These are phyloP conservation scores for Ascochyta koolunga DNA, from an alignment of 2,329 filamentous ascomycete species.

Conservation along the genomic window DNA sequence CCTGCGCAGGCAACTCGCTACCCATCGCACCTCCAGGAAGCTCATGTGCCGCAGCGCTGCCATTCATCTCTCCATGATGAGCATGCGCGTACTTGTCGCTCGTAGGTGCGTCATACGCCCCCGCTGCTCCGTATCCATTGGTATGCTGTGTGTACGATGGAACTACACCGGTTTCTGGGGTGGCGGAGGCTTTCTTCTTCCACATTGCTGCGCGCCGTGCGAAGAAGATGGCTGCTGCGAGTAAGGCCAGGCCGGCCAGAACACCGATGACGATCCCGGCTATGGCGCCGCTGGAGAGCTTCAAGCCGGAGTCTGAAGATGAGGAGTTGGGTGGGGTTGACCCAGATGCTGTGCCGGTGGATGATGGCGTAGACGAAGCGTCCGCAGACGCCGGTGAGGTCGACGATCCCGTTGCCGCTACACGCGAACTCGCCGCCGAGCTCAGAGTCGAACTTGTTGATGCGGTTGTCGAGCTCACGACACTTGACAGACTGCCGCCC, in stretches of 20 bases:
- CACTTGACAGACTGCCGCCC: too few relatives aligned
- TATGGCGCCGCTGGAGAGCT: background rate
- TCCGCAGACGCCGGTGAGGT: too few relatives aligned
- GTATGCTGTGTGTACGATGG: background rate
- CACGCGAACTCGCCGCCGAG: too few relatives aligned
- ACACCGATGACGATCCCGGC: background rate
- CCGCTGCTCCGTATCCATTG: background rate
- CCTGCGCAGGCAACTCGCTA: background rate
- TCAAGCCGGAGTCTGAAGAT: background rate
- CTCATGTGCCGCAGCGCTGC: background rate
- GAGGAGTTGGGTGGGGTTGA: background rate
- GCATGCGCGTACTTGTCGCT: background rate
- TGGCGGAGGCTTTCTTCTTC: background rate
- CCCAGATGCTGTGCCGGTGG: background rate
- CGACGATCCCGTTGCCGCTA: too few relatives aligned
- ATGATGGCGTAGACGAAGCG: too few relatives aligned
- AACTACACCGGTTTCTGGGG: background rate
- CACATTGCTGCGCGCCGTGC: background rate
- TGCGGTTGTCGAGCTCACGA: too few relatives aligned
- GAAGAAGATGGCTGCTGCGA: background rate
- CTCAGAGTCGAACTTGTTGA: too few relatives aligned
- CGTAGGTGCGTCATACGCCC: background rate
- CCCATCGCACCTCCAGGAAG: background rate
- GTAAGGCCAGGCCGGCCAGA: background rate
- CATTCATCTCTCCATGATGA: background rate